Base-by-base conservation (phyloP, 1,284 basidiomycete species). In the Trichosporon sp. region DNA sequence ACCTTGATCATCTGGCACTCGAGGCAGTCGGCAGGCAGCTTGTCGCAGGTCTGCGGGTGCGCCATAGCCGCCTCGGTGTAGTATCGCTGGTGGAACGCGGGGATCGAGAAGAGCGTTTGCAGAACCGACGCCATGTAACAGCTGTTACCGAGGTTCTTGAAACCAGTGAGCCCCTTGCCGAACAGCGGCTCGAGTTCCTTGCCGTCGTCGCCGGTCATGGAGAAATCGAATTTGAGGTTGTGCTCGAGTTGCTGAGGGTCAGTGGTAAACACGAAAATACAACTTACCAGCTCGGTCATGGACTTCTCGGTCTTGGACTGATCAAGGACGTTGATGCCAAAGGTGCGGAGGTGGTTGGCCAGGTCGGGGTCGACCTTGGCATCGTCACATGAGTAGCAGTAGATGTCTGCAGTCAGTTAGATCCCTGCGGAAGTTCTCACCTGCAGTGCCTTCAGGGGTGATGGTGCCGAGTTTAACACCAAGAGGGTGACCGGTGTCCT, bases 61-160 rank as follows among this genome's bases (percentile, higher is more conserved):
- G 83, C 74, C 25, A 74, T 65, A 12, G 83, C 80, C 18, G 87
- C 86, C 0, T 86, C 83, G 11, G 87, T 85, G 65, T 85, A 83
- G 84, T 96, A 99, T 12, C 92, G 88, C 9, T 85, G 79, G 72
- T 89, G 89, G 86, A 98, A 98, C 0, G 88, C 78, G 0, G 90
- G 87, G 2, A 98, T 86, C 0, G 93, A 86, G 83, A 98, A 98
- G 0, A 98, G 77, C 0, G 89, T 88, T 84, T 99, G 96, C 0
- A 98, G 83, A 21, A 95, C 91, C 0, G 95, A 98, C 0, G 95
- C 93, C 89, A 99, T 93, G 85, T 99, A 99, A 82, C 97, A 99
- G 82, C 94, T 93, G 84, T 98, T 99, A 1, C 96, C 97, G 1
- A 99, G 88, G 80, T 99, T 99, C 53, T 89, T 86, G 1, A 99